These are phyloP conservation scores for Galeopsis tetrahit DNA, from an alignment of 257 asterid species.

Conservation along the genomic window DNA sequence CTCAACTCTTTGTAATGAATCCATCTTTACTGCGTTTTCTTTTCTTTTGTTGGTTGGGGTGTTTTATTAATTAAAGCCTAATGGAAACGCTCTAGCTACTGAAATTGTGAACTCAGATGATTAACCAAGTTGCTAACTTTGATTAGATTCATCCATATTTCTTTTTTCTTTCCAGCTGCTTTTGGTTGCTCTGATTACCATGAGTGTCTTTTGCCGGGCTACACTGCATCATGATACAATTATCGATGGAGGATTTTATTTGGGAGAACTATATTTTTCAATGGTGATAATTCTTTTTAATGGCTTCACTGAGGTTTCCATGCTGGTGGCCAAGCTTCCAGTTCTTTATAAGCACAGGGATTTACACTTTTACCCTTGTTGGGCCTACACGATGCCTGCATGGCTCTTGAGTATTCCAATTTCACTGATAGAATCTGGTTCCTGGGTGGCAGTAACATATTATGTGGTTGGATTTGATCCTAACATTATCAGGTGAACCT, in stretches of 20 bases:
- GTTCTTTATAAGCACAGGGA: slow-evolving; percentile 93
- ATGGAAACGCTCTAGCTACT: neutral
- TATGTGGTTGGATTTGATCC: slow-evolving; percentile 94
- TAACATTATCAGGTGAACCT: slow-evolving; percentile 69
- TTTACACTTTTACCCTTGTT: slow-evolving; percentile 84
- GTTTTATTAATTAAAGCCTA: neutral
- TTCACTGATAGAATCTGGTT: slow-evolving; percentile 82
- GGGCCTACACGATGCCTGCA: slow-evolving; percentile 95
- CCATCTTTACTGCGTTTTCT: neutral
- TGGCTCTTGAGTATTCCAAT: slow-evolving; percentile 89
- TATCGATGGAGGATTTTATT: slow-evolving; percentile 88
- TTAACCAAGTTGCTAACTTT: slow-evolving; percentile 29
- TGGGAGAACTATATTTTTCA: slow-evolving; percentile 81
- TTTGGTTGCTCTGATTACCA: slow-evolving; percentile 83
- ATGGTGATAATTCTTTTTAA: slow-evolving; percentile 92
- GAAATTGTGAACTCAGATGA: slow-evolving; percentile 21
- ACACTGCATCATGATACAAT: slow-evolving; percentile 79
- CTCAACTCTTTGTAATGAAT: neutral
- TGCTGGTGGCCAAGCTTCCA: slow-evolving; percentile 94
- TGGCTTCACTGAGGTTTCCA: slow-evolving; percentile 95
- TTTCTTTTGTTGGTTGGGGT: neutral
- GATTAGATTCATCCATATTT: slow-evolving; percentile 15
- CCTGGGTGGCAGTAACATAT: slow-evolving; percentile 92
- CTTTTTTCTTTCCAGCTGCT: slow-evolving; percentile 62
- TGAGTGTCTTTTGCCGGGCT: slow-evolving; percentile 94